Conservation (phyloP, 2,329 filamentous ascomycete genomes). For the Cladophialophora carrionii region DNA sequence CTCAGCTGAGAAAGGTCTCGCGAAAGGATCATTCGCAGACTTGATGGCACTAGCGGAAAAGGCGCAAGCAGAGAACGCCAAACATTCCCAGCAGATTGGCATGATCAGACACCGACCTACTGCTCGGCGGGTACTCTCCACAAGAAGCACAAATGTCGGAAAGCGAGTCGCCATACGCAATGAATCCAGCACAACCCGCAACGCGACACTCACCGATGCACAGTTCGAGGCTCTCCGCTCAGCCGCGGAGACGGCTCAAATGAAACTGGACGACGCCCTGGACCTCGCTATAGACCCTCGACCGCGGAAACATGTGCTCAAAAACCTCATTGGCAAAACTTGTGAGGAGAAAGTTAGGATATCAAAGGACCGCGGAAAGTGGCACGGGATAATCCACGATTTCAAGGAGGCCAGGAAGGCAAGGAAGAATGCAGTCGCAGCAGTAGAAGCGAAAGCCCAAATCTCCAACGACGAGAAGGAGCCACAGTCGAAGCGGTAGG, state of each 20-base stretch:
- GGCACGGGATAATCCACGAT: not conserved
- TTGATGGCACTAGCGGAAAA: not conserved
- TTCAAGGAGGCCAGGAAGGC: not conserved
- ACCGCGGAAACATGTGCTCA: not conserved
- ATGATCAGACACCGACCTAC: constrained; percentile 1
- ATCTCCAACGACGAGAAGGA: not conserved
- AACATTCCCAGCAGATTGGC: not conserved
- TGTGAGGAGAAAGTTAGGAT: not conserved
- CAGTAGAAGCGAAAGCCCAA: not conserved
- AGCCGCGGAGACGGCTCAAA: not conserved
- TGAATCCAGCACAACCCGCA: not conserved
- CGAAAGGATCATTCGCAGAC: not conserved
- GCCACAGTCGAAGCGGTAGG: not conserved
- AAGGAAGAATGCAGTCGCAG: not conserved
- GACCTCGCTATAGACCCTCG: not conserved
- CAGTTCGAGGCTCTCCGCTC: not conserved
- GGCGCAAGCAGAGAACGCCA: not conserved
- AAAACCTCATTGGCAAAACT: constrained; percentile 2
- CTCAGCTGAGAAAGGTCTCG: not conserved
- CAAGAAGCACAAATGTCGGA: not conserved
- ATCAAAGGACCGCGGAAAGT: not conserved
- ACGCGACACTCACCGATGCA: not conserved
- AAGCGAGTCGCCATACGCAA: not conserved
- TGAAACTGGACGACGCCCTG: not conserved
- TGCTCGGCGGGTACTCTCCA: not conserved